Percentiles rank a stretch among this genome's conserved stretches.
Evolutionary conservation across 2,329 filamentous ascomycete species (phyloP).

Genomic region (Fusarium sp.): DNA sequence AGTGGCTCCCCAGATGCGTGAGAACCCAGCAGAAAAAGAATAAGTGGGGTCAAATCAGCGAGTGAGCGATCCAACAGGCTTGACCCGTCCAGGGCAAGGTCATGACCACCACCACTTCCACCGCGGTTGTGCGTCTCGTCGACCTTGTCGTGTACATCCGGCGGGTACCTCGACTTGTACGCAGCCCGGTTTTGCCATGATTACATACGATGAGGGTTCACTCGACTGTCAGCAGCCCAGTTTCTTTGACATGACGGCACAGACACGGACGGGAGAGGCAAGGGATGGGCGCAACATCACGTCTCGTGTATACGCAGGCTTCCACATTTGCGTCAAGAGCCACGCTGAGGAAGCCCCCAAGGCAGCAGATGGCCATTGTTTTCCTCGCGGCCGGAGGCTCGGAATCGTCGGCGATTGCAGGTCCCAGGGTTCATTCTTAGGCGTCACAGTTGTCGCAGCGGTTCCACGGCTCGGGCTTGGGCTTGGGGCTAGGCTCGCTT

Average conservation of each 20-base stretch:
- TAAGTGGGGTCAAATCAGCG: constrained; percentile 32
- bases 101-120: constrained; percentile 39
- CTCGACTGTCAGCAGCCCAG: constrained; percentile 9
- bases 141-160: constrained; percentile 22
- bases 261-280: neutral
- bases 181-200: constrained; percentile 3
- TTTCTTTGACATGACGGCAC: neutral
- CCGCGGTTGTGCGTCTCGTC: constrained; percentile 37
- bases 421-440: constrained; percentile 31
- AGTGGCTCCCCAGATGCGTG: constrained; percentile 35
- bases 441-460: constrained; percentile 35
- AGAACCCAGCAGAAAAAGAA: constrained; percentile 35
- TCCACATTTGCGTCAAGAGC: neutral
- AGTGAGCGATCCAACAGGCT: constrained; percentile 32
- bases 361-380: constrained; percentile 2
- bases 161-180: constrained; percentile 8
- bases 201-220: constrained; percentile 2
- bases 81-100: constrained; percentile 14
- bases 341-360: neutral
- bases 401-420: constrained; percentile 32
- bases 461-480: constrained; percentile 33
- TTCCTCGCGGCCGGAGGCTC: constrained; percentile 16
- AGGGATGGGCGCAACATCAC: neutral
- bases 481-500: constrained; percentile 34
- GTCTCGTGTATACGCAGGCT: neutral